These are phyloP conservation scores for Auricularia heimuer DNA, from an alignment of 768 basidiomycete genomes.

Conservation along the genomic window DNA sequence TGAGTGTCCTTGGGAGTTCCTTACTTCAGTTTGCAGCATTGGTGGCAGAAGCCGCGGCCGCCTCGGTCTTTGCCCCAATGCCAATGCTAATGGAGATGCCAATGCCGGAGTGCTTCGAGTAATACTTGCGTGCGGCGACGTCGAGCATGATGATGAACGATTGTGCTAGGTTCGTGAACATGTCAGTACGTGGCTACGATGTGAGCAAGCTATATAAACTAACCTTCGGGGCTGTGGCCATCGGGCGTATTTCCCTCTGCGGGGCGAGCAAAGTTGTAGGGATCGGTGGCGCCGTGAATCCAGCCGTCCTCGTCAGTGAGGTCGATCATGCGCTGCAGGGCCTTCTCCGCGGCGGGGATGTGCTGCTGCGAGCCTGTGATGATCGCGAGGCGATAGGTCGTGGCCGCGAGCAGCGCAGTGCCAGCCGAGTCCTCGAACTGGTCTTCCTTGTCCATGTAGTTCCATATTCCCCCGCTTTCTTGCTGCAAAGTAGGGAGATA, in stretches of 20 bases:
- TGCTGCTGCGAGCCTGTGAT: background rate
- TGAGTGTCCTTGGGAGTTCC: too few species aligned
- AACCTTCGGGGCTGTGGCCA: background rate
- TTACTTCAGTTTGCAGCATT: too few species aligned
- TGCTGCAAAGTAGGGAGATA: background rate
- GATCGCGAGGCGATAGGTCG: slow-evolving; percentile 3
- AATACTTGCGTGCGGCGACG: background rate
- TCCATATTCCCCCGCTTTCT: background rate
- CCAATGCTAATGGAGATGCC: too few species aligned
- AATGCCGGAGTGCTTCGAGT: background rate
- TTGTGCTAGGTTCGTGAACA: background rate
- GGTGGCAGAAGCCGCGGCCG: too few species aligned
- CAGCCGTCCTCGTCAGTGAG: slow-evolving; percentile 1
- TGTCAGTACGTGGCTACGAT: too few species aligned
- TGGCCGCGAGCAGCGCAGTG: slow-evolving; percentile 5
- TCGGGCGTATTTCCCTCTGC: background rate
- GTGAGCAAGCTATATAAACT: too few species aligned
- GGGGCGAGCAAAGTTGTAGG: background rate
- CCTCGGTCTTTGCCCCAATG: too few species aligned
- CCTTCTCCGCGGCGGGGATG: slow-evolving; percentile 3
- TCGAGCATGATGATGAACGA: background rate
- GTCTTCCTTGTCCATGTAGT: background rate
- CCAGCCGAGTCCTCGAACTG: slow-evolving; percentile 4
- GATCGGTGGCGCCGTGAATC: background rate
- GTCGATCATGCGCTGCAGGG: background rate